Evolutionary conservation across 2,329 filamentous ascomycete genomes (phyloP).

Genomic region (Paramyrothecium roridum): DNA sequence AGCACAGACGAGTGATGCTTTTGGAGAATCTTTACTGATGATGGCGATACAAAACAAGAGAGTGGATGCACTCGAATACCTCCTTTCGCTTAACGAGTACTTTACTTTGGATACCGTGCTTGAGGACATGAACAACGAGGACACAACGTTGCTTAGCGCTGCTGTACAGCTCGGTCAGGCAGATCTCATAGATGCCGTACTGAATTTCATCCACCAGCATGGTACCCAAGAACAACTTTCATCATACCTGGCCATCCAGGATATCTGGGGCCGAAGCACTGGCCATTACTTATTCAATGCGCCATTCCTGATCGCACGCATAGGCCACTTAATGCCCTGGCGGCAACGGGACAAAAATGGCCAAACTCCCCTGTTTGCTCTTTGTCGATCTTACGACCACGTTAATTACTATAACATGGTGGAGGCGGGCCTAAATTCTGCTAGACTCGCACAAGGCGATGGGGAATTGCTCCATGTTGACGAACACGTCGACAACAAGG

Average conservation of each 20-base stretch:
- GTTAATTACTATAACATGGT: conserved; percentile 86
- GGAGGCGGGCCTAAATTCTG: conserved; percentile 71
- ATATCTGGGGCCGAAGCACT: conserved; percentile 81
- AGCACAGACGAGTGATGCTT: conserved; percentile 64
- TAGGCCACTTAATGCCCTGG: conserved; percentile 83
- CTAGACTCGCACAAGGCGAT: conserved; percentile 72
- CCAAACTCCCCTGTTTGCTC: conserved; percentile 93
- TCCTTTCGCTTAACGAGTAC: conserved; percentile 73
- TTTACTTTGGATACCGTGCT: conserved; percentile 71
- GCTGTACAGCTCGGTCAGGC: conserved; percentile 81
- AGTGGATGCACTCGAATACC: conserved; percentile 70
- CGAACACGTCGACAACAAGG: conserved; percentile 87
- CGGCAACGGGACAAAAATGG: conserved; percentile 90
- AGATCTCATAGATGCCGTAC: conserved; percentile 70
- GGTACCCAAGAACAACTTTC: conserved; percentile 54
- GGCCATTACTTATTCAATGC: conserved; percentile 97
- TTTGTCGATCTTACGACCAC: conserved; percentile 95
- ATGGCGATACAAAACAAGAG: conserved; percentile 77
- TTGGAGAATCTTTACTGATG: conserved; percentile 84
- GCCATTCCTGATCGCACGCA: conserved; percentile 71
- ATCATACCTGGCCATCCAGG: conserved; percentile 71
- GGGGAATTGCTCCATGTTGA: conserved; percentile 81
- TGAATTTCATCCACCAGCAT: conserved; percentile 65
- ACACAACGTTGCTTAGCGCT: conserved; percentile 83
- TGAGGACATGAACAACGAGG: conserved; percentile 83